Base-by-base conservation (phyloP, 2,329 filamentous ascomycete genomes). In the Calonectria henricotiae region DNA sequence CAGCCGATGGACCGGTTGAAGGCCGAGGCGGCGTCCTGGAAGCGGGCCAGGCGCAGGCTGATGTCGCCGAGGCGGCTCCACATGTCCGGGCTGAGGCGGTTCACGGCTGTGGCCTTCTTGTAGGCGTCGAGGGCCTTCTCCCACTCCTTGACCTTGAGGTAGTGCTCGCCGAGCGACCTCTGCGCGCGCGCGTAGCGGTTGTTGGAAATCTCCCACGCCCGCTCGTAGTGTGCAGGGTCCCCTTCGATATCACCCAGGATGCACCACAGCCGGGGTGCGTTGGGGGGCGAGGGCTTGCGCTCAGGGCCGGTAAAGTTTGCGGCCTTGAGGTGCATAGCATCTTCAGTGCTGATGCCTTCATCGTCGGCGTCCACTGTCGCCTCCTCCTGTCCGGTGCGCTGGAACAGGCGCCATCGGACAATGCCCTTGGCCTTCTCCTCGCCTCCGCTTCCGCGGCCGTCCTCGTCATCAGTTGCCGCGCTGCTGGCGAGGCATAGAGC, bases 1-100 rank as follows among this genome's bases (percentile, higher is more conserved):
- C 85, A 83, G 74, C 93, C 91, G 12, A 99, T 95, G 9, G 93
- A 92, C 25, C 95, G 89, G 9, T 91, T 91, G 81, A 97, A 99
- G 0, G 95, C 92, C 74, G 96, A 91, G 0, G 94, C 91, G 0
- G 96, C 96, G 23, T 93, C 92, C 23, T 91, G 86, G 84, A 93
- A 98, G 44, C 91, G 87, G 11, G 90, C 90, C 0, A 97, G 86
- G 62, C 96, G 91, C 23, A 99, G 88, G 74, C 92, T 90, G 63
- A 97, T 94, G 79, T 97, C 98, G 8, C 96, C 96, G 5, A 98
- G 86, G 0, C 95, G 91, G 78, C 94, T 95, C 96, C 96, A 99
- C 67, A 94, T 90, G 64, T 93, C 89, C 2, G 94, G 89, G 79
- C 95, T 96, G 44, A 98, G 86, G 15, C 94, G 89, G 80, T 97